Evolutionary conservation across 495 filamentous ascomycete genomes (phyloP).

Genomic region (Talaromyces liani): DNA sequence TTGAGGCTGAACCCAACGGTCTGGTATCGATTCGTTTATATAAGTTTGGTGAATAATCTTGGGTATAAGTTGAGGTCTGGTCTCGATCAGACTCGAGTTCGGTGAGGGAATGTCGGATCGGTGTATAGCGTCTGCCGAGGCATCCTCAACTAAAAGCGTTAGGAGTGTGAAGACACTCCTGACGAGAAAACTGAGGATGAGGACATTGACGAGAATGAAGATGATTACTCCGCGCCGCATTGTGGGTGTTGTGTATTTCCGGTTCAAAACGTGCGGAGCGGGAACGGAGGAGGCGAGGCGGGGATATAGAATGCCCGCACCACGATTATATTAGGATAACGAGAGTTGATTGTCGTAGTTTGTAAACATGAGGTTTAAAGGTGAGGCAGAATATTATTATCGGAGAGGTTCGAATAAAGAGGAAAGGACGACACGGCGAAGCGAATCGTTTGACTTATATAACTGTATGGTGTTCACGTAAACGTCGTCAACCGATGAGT

Average conservation of each 20-base stretch:
- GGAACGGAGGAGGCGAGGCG: not conserved
- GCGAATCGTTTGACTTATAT: not conserved
- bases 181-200: constrained; percentile 51
- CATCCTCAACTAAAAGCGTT: constrained; percentile 60
- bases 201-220: constrained; percentile 53
- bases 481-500: not conserved
- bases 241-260: constrained; percentile 14
- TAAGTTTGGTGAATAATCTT: constrained; percentile 92
- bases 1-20: constrained; percentile 65
- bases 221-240: constrained; percentile 60
- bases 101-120: constrained; percentile 56
- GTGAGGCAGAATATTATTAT: not conserved
- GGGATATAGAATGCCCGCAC: not conserved
- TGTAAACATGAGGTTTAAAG: not conserved
- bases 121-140: constrained; percentile 55
- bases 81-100: constrained; percentile 51
- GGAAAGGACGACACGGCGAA: not conserved
- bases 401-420: not conserved
- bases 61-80: constrained; percentile 62
- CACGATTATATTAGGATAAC: not conserved
- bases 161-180: constrained; percentile 58
- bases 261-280: not conserved
- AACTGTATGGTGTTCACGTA: not conserved
- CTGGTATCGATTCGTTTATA: constrained; percentile 67
- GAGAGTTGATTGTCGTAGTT: not conserved